Evolutionary conservation across 495 filamentous ascomycete genomes (phyloP).

Genomic region (Thermothielavioides terrestris): DNA sequence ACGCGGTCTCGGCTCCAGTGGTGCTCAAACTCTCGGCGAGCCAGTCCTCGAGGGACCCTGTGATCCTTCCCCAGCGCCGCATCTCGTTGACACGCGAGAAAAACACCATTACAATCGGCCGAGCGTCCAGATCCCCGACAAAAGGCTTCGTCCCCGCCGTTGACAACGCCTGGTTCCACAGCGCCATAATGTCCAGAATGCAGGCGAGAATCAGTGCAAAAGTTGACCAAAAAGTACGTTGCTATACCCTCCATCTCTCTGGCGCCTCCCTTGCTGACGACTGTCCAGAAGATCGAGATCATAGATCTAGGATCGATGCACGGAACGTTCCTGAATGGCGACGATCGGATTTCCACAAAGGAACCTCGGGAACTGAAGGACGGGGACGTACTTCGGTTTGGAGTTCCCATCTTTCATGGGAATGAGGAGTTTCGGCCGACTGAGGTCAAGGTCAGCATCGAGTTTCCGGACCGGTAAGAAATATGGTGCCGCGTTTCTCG

Average conservation of each 20-base stretch:
- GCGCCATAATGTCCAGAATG: constrained; percentile 69
- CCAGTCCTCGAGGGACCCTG: not conserved
- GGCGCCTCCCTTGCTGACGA: constrained; percentile 9
- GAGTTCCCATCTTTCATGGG: constrained; percentile 36
- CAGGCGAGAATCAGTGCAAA: constrained; percentile 56
- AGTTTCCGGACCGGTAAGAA: constrained; percentile 8
- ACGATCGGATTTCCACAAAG: constrained; percentile 1
- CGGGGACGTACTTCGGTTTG: constrained; percentile 41
- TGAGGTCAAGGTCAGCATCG: constrained; percentile 17
- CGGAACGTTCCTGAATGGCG: constrained; percentile 41
- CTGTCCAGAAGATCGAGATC: constrained; percentile 32
- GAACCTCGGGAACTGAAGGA: constrained; percentile 12
- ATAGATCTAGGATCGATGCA: constrained; percentile 49
- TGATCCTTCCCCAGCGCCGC: constrained; percentile 17
- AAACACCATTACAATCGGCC: constrained; percentile 28
- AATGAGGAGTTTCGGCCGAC: constrained; percentile 34
- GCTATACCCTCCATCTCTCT: not conserved
- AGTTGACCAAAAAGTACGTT: constrained; percentile 36
- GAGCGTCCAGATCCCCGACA: constrained; percentile 29
- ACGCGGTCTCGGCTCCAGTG: not conserved
- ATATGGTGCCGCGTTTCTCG: too few species aligned
- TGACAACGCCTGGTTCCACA: constrained; percentile 70
- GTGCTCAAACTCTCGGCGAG: constrained; percentile 7
- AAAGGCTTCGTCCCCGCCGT: constrained; percentile 29
- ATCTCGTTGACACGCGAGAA: constrained; percentile 21